Conservation (phyloP, 1,284 basidiomycete genomes). For the Malassezia slooffiae region DNA sequence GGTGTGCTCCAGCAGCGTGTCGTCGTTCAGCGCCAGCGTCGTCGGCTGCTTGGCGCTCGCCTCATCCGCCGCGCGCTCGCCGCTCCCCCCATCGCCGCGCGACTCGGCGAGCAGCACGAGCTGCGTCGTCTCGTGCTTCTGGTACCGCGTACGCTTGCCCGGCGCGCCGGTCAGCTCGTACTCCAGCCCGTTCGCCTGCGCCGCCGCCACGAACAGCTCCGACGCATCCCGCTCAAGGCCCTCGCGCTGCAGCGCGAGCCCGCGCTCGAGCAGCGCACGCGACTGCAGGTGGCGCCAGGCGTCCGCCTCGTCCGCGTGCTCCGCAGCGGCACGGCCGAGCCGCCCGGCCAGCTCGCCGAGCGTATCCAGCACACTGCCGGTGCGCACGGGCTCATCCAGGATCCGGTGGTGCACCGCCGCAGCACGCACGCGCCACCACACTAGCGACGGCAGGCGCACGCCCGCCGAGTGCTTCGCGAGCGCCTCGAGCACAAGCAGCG, state of each 20-base stretch:
- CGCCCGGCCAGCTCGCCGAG: slow-evolving; percentile 52
- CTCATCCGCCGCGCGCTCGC: slow-evolving; percentile 24
- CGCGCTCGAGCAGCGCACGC: slow-evolving; percentile 65
- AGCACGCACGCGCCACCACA: slow-evolving; percentile 65
- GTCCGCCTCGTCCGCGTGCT: background rate
- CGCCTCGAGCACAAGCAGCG: slow-evolving; percentile 60
- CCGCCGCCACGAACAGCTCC: slow-evolving; percentile 68
- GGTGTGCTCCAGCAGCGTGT: slow-evolving; percentile 88
- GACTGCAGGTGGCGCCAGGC: slow-evolving; percentile 58
- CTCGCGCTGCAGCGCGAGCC: slow-evolving; percentile 64
- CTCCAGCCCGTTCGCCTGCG: slow-evolving; percentile 64
- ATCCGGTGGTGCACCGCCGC: slow-evolving; percentile 68
- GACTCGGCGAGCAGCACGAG: slow-evolving; percentile 88
- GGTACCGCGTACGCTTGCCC: slow-evolving; percentile 90
- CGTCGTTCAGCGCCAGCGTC: slow-evolving; percentile 77
- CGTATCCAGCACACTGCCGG: slow-evolving; percentile 50
- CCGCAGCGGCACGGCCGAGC: slow-evolving; percentile 46
- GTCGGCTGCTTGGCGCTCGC: slow-evolving; percentile 55
- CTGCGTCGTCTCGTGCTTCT: slow-evolving; percentile 72
- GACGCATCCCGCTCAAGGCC: slow-evolving; percentile 68
- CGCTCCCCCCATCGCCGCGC: slow-evolving; percentile 23
- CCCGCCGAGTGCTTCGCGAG: slow-evolving; percentile 19
- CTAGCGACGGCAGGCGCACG: slow-evolving; percentile 18
- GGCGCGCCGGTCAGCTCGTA: slow-evolving; percentile 87
- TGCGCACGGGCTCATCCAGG: slow-evolving; percentile 72